Evolutionary conservation across 192 early-diverging fungal genomes (phyloP).

Genomic region (Lobosporangium transversale): DNA sequence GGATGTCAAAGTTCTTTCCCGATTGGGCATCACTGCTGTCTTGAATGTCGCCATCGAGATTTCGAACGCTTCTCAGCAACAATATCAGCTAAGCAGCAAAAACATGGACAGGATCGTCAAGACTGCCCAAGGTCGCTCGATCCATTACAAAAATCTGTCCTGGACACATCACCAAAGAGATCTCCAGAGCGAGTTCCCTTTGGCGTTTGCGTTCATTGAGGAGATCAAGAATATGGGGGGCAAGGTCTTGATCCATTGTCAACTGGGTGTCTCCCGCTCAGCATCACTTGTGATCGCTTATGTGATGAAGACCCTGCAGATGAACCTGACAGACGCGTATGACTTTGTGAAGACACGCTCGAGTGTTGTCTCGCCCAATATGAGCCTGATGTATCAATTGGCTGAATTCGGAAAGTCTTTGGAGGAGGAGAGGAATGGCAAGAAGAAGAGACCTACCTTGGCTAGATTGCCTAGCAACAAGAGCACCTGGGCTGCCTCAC

Average conservation of each 20-base stretch:
- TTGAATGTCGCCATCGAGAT: conserved; percentile 87
- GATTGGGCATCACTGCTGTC: conserved; percentile 66
- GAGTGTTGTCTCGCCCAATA: conserved; percentile 83
- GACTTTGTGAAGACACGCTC: conserved; percentile 76
- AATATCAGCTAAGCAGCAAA: not conserved
- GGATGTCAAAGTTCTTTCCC: conserved; percentile 56
- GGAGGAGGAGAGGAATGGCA: too few relatives aligned
- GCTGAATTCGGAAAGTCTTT: conserved; percentile 71
- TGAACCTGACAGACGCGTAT: conserved; percentile 74
- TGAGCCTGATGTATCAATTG: conserved; percentile 83
- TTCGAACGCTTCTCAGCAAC: conserved; percentile 33
- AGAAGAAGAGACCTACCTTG: too few relatives aligned
- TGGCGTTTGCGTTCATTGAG: conserved; percentile 76
- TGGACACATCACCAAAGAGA: conserved; percentile 82
- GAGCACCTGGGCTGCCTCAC: not conserved
- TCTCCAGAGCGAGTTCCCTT: conserved; percentile 66
- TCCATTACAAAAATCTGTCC: conserved; percentile 69
- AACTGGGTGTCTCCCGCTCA: conserved; percentile 89
- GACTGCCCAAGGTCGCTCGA: conserved; percentile 8
- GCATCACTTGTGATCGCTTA: conserved; percentile 88
- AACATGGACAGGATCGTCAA: conserved; percentile 2
- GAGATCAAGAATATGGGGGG: conserved; percentile 58
- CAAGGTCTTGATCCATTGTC: conserved; percentile 86
- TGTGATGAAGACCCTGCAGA: conserved; percentile 76
- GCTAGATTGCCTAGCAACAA: not conserved